Base-by-base conservation (phyloP, 371 early-diverging fungal species). In the Lichtheimia ornata region DNA sequence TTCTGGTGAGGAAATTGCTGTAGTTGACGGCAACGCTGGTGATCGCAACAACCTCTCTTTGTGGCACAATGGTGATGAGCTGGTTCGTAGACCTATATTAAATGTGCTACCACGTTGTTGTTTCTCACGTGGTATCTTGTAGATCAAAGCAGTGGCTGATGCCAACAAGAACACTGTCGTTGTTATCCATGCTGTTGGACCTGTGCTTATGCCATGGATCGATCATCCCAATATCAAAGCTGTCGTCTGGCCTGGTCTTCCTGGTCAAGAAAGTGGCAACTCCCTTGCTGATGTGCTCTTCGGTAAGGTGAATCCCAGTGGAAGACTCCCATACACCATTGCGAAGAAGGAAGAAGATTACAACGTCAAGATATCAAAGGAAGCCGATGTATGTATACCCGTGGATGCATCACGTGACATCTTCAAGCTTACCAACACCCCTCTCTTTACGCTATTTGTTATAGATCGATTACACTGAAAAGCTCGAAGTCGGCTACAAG, bases 41-140 rank as follows among this genome's bases (percentile, higher is more conserved):
- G 89, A 89, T 35, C 76, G 89, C 4, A 76, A 79, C 24, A 75
- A 86, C 35, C 57, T 89, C 61, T 71, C 70, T 13, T 65, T 89
- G 24, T 85, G 85, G 86, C 59, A 84, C 67, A 74, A 79, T 42
- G 87, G 85, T 47, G 82, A 89, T 61, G 72, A 71, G 27, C 63
- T 88, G 70, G 83, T 84, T 62, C 58, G 49, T 40, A 11, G 42
- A 14, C 20, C 4, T 1, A 18, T 12, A 55, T 17, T 15, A 13
- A n/a, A 25, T 20, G 25, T 40, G 12, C 24, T 3, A 17, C 24
- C 24, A 5, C 15, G 15, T 47, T 22, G 47, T 20, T 35, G 7
- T n/a, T 25, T 27, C 17, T n/a, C 13, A 22, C 7, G 7, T 18
- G 17, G 5, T 24, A 14, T 1, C 7, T 11, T 30, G 41, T 59